Evolutionary conservation across 169 alveolate genomes (phyloP), one percentile per base, ranked within the genome.

Genomic region (Babesia divergens): DNA sequence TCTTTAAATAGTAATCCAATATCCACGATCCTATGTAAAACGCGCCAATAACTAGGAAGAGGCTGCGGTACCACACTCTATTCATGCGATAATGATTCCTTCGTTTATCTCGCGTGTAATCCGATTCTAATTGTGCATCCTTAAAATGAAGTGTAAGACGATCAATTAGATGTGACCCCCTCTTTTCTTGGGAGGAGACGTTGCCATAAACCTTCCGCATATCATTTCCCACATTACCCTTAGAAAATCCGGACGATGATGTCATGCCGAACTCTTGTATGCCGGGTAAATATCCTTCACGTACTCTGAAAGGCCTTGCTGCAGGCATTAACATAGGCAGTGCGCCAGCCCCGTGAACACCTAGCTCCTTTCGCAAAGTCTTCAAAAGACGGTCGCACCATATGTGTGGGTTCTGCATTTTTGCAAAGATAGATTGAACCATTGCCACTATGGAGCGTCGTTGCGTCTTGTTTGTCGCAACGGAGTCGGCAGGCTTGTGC

Each of bases 81-180:
- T 72, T 79, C 26, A 80, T 65, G 54, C 80, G 65, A 58, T 87
- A 87, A 65, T 83, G 83, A 43, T 83, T 87, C 50, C 81, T 59
- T 44, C 74, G 80, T 66, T 83, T 87, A 46, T 83, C 82, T 43
- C 71, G 59, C 54, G 51, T 77, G 74, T 83, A 87, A 32, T 84
- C 92, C 8, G 89, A 66, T 29, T 87, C 92, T 32, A 87, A 66
- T 68, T 87, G 92, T 79, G 66, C 77, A 32, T 87, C 92, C 72
- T 87, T 82, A 69, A 87, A 87, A 43, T 89, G 84, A 50, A 87
- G 66, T 0, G 92, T 87, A 43, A 81, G 49, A 42, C 83, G 77
- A 58, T 87, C 82, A 50, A 87, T 82, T n/a, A 87, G 46, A 52
- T 52, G 37, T 56, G 51, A 79, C 65, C 66, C 82, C 37, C 34